Conservation (phyloP, 805 yeast species). For the Metschnikowia lachancei region DNA sequence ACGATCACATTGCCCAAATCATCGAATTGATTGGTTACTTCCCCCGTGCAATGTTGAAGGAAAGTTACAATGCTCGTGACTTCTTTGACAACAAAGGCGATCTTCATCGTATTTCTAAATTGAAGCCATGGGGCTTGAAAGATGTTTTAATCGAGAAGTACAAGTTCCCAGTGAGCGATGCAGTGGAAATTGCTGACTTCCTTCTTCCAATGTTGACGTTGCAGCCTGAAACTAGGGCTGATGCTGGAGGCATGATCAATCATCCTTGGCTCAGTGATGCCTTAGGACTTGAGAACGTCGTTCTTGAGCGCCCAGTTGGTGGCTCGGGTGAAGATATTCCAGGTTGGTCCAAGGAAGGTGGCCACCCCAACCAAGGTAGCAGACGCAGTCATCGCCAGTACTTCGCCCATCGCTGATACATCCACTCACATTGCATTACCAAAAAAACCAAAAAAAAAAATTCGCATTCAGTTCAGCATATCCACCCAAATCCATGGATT, state of each 20-base stretch:
- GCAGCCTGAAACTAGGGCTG: slow-evolving; percentile 81
- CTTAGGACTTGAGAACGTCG: slow-evolving; percentile 66
- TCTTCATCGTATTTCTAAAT: slow-evolving; percentile 45
- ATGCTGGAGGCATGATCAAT: slow-evolving; percentile 92
- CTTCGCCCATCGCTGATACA: slow-evolving; percentile 3
- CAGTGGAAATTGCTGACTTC: slow-evolving; percentile 72
- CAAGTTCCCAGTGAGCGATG: slow-evolving; percentile 56
- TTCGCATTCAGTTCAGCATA: slow-evolving; percentile 8
- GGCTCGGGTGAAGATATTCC: slow-evolving; percentile 84
- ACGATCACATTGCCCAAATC: slow-evolving; percentile 62
- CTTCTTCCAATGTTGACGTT: slow-evolving; percentile 77
- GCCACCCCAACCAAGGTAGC: slow-evolving; percentile 11
- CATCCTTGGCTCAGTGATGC: slow-evolving; percentile 85
- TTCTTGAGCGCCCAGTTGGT: slow-evolving; percentile 70
- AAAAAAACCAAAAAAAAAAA: not conserved
- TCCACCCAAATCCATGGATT: not conserved
- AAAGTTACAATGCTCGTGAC: slow-evolving; percentile 29
- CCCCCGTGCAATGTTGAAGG: slow-evolving; percentile 40
- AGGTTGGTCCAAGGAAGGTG: slow-evolving; percentile 81
- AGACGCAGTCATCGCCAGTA: slow-evolving; percentile 16
- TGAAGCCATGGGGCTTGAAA: slow-evolving; percentile 51
- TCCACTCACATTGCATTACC: not conserved
- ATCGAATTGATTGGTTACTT: slow-evolving; percentile 51
- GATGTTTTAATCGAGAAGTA: slow-evolving; percentile 51
- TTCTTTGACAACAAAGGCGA: slow-evolving; percentile 24